Percentiles rank a stretch among this genome's conserved stretches.
Evolutionary conservation across 805 yeast species (phyloP).

Genomic region (Candida saitoana): DNA sequence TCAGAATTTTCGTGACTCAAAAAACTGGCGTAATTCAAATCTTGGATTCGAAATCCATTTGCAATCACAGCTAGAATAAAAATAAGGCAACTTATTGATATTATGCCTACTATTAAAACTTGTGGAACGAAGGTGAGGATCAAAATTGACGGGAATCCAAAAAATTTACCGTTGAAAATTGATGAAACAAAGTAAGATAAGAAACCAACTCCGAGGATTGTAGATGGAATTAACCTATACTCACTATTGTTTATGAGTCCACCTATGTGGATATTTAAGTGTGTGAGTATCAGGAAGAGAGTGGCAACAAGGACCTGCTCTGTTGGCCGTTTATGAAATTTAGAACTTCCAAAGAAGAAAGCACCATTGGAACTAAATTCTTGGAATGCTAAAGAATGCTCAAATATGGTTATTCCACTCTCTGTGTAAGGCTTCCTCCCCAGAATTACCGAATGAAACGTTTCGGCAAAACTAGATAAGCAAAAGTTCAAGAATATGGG

Average conservation of each 20-base stretch:
- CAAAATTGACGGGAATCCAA: conserved; percentile 52
- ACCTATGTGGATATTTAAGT: conserved; percentile 58
- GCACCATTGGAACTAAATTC: conserved; percentile 50
- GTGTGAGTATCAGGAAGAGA: conserved; percentile 55
- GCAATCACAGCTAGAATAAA: conserved; percentile 57
- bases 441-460: conserved; percentile 55
- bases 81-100: conserved; percentile 48
- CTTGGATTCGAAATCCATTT: conserved; percentile 40
- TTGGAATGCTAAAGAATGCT: conserved; percentile 71
- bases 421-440: conserved; percentile 57
- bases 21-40: conserved; percentile 34
- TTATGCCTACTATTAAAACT: conserved; percentile 47
- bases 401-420: conserved; percentile 68
- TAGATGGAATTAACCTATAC: conserved; percentile 61
- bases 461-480: conserved; percentile 60
- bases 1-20: conserved; percentile 19
- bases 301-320: conserved; percentile 50
- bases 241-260: conserved; percentile 50
- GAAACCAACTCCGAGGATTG: conserved; percentile 53
- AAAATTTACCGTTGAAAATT: conserved; percentile 36
- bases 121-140: conserved; percentile 66
- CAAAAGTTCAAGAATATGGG: conserved; percentile 56
- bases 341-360: conserved; percentile 20
- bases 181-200: conserved; percentile 40
- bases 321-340: conserved; percentile 38